Base-by-base conservation (phyloP, 2,329 filamentous ascomycete species). In the Cyphellophora europaea region DNA sequence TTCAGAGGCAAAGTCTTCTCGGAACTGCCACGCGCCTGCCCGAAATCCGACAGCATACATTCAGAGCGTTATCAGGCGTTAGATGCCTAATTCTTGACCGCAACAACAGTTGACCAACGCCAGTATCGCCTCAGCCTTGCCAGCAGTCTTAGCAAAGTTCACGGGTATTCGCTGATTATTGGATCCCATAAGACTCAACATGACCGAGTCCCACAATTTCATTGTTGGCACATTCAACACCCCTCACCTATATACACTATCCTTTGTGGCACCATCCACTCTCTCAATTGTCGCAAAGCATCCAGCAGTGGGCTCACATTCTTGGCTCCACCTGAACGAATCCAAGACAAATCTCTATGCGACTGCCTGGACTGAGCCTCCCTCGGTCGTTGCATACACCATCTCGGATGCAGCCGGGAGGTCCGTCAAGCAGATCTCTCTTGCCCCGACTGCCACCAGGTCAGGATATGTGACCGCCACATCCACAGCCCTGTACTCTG, bases 151-250 rank as follows among this genome's bases (percentile, higher is more conserved):
- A n/a, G n/a, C n/a, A n/a, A n/a, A n/a, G n/a, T n/a, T n/a, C n/a
- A n/a, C n/a, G n/a, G n/a, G n/a, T n/a, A n/a, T n/a, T n/a, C n/a
- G n/a, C n/a, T n/a, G n/a, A n/a, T n/a, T n/a, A n/a, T n/a, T n/a
- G n/a, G n/a, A n/a, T n/a, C n/a, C n/a, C n/a, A n/a, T n/a, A n/a
- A n/a, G n/a, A n/a, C n/a, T n/a, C 21, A 32, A 18, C 13, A 32
- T 32, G 30, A 6, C 30, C 11, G 15, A 32, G 8, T 31, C 19
- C 12, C 38, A 40, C 40, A 42, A 50, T 35, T 45, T 49, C 33
- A 33, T 50, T 11, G 46, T 49, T 3, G 48, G 48, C 34, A 50
- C 48, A 14, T 50, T 50, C 40, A 45, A 44, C 38, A 49, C 48
- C 2, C 46, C 48, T 5, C 40, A 49, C 12, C 33, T 50, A 11